Percentiles rank a stretch among this genome's conserved stretches.
Evolutionary conservation across 2,329 filamentous ascomycete species (phyloP).

Genomic region (Sarocladium brachiariae): DNA sequence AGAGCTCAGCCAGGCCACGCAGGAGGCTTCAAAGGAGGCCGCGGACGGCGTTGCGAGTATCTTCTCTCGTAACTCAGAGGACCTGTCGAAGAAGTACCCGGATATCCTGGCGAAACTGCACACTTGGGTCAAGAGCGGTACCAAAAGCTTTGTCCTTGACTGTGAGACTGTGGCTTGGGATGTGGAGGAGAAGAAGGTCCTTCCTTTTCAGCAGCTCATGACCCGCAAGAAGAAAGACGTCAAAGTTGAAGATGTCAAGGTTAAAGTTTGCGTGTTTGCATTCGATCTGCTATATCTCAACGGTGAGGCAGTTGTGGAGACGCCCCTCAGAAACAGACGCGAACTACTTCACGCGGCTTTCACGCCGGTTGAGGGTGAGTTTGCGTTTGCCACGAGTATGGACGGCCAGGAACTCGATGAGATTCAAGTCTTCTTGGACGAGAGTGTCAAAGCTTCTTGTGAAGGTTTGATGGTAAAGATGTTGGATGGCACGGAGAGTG

Average conservation of each 20-base stretch:
- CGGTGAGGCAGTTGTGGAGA: conserved; percentile 82
- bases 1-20: conserved; percentile 57
- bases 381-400: conserved; percentile 80
- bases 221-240: conserved; percentile 97
- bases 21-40: conserved; percentile 56
- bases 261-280: conserved; percentile 95
- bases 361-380: conserved; percentile 75
- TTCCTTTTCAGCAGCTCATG: conserved; percentile 98
- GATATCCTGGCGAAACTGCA: conserved; percentile 86
- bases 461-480: conserved; percentile 99
- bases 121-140: conserved; percentile 82
- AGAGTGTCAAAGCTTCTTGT: conserved; percentile 90
- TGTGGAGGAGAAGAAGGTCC: conserved; percentile 84
- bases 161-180: conserved; percentile 99
- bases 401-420: conserved; percentile 86
- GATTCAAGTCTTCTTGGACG: conserved; percentile 87
- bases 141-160: conserved; percentile 94
- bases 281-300: conserved; percentile 94
- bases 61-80: conserved; percentile 95
- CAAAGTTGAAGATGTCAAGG: conserved; percentile 88
- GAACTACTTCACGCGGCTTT: conserved; percentile 70
- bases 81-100: conserved; percentile 94
- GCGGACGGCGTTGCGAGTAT: conserved; percentile 78
- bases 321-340: conserved; percentile 75
- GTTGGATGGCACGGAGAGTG: conserved; percentile 86